A percentile compares a stretch with the other conserved stretches of the same genome.
phyloP scores from a whole-genome alignment of 768 basidiomycete species.

The Vararia minispora region DNA sequence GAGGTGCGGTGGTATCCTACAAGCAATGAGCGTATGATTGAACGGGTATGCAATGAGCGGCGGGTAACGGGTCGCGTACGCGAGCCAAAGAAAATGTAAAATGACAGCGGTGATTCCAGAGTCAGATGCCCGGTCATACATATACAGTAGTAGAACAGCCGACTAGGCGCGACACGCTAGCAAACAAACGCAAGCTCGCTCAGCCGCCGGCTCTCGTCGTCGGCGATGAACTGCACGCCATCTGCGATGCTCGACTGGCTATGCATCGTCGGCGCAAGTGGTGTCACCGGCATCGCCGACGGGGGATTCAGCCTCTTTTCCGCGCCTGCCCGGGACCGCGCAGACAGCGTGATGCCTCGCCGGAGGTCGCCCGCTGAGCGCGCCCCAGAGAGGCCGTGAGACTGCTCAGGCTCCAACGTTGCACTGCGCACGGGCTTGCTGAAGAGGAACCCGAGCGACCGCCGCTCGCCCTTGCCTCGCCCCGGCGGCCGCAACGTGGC shows the following conservation, averaged over 20 bases:
- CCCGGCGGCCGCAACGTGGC: neutral
- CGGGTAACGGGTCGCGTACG: too few species aligned
- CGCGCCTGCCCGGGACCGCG: neutral
- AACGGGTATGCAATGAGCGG: too few species aligned
- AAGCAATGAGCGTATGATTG: too few species aligned
- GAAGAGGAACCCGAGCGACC: conserved; percentile 4
- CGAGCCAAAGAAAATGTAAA: too few species aligned
- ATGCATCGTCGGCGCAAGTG: conserved; percentile 51
- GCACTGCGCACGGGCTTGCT: neutral
- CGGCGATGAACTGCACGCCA: conserved; percentile 43
- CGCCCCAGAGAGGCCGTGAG: conserved; percentile 1
- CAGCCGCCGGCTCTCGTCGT: conserved; percentile 59
- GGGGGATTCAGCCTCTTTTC: too few species aligned
- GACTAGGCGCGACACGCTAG: too few species aligned
- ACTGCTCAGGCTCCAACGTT: neutral
- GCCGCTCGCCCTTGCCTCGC: neutral
- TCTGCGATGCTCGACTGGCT: conserved; percentile 43
- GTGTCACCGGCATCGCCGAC: conserved; percentile 21
- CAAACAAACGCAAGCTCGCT: conserved; percentile 60
- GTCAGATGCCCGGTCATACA: too few species aligned
- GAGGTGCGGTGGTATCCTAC: too few species aligned
- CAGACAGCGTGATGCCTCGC: conserved; percentile 1
- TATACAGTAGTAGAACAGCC: too few species aligned
- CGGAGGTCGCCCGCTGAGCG: conserved; percentile 4
- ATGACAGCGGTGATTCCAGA: too few species aligned